Percentiles rank a stretch among this genome's conserved stretches.
phyloP scores from a whole-genome alignment of 768 basidiomycete genomes.

The Clavaria fumosa region DNA sequence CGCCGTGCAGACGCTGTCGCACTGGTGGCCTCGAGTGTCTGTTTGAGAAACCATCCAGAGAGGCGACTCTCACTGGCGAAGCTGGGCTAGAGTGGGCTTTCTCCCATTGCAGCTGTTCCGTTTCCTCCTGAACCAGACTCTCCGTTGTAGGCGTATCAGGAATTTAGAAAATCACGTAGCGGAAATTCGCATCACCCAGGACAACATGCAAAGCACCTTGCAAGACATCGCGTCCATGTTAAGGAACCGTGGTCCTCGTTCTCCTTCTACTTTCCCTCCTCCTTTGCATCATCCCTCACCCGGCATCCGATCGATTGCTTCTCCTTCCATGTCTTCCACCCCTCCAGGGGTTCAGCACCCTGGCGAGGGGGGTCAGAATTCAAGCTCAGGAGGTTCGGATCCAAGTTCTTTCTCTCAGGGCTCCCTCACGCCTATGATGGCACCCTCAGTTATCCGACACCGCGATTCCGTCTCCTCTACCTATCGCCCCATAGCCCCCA shows the following conservation, averaged over 20 bases:
- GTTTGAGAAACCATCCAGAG: slow-evolving; percentile 85
- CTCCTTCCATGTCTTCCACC: slow-evolving; percentile 38
- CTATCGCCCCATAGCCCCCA: too few relatives aligned
- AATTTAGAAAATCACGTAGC: slow-evolving; percentile 78
- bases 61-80: slow-evolving; percentile 77
- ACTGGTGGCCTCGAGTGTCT: slow-evolving; percentile 84
- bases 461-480: too few relatives aligned
- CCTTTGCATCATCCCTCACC: slow-evolving; percentile 51
- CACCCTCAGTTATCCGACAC: slow-evolving; percentile 13
- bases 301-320: slow-evolving; percentile 29
- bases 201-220: slow-evolving; percentile 63
- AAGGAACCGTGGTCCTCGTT: slow-evolving; percentile 42
- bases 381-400: slow-evolving; percentile 6
- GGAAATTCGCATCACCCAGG: slow-evolving; percentile 61
- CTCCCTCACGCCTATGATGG: background rate
- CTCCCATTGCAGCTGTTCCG: background rate
- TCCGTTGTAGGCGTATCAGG: slow-evolving; percentile 57
- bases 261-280: slow-evolving; percentile 44
- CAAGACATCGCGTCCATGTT: slow-evolving; percentile 69
- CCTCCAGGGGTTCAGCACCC: slow-evolving; percentile 24
- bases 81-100: slow-evolving; percentile 71
- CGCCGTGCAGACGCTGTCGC: slow-evolving; percentile 88
- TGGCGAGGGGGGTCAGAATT: slow-evolving; percentile 16
- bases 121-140: background rate
- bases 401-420: background rate